Base-by-base conservation (phyloP, 148 eudicot species). In the Limonium bicolor region DNA sequence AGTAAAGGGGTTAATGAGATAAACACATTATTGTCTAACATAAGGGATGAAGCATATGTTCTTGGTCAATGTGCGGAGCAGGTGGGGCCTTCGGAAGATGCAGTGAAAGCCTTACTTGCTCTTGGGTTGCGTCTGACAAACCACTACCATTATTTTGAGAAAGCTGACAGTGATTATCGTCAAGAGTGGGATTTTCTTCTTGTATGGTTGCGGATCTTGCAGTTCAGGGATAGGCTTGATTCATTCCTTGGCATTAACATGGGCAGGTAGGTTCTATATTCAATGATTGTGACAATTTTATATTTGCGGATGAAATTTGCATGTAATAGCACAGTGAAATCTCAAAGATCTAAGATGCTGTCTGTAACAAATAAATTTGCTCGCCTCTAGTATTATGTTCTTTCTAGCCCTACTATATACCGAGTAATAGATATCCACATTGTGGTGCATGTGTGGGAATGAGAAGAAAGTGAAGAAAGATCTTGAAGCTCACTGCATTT, bases 211-310 rank as follows among this genome's bases (percentile, higher is more conserved):
- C 81, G 70, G 60, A 46, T 90, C 39, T 59, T 90, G 68, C 99
- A 80, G 50, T 84, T 70, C 68, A 67, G 63, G 67, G 99, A 90
- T 65, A 75, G 86, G 72, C 78, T 90, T 53, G 95, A 90, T 61
- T 84, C 99, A 37, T 90, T 84, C 67, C 77, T 90, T 59, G 99
- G 99, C 27, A 78, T 90, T 53, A 84, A 84, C 67, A 84, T 77
- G 95, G 95, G 95, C 81, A 84, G 99, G 99, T 90, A 68, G 51
- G 39, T 32, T 19, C 13, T 39, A 22, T 43, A 8, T 43, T 20
- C 24, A 18, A 42, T 42, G 30, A n/a, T n/a, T n/a, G n/a, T n/a
- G n/a, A n/a, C n/a, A n/a, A n/a, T n/a, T n/a, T n/a, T n/a, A n/a
- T n/a, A n/a, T n/a, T n/a, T n/a, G n/a, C n/a, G n/a, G n/a, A n/a